Evolutionary conservation across 2,329 filamentous ascomycete species (phyloP).

Genomic region (Talaromyces funiculosus): DNA sequence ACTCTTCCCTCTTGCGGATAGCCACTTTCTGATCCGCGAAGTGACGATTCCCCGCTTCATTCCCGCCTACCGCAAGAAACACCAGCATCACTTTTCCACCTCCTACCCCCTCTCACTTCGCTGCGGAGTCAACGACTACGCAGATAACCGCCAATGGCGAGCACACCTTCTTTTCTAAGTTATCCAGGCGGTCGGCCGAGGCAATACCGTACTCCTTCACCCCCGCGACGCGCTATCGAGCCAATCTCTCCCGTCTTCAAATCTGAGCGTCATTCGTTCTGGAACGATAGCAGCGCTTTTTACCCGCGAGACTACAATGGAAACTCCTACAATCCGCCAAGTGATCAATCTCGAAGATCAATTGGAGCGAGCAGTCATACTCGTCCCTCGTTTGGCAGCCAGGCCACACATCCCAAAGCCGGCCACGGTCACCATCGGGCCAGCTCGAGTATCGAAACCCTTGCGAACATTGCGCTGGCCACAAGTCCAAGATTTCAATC

Average conservation of each 20-base stretch:
- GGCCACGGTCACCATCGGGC: conserved; percentile 38
- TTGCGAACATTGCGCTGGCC: conserved; percentile 47
- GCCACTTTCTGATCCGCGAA: conserved; percentile 37
- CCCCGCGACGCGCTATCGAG: conserved; percentile 43
- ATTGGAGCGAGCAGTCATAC: conserved; percentile 10
- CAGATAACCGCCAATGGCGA: conserved; percentile 29
- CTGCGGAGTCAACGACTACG: conserved; percentile 16
- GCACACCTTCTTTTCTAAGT: conserved; percentile 34
- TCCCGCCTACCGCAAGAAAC: conserved; percentile 32
- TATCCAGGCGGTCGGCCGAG: conserved; percentile 33
- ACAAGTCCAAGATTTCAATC: conserved; percentile 42
- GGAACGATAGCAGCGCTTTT: conserved; percentile 25
- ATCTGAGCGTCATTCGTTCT: conserved; percentile 26
- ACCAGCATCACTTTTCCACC: conserved; percentile 12
- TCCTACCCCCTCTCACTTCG: conserved; percentile 16
- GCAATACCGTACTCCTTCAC: conserved; percentile 43
- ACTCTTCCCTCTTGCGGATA: conserved; percentile 33
- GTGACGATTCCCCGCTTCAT: conserved; percentile 38
- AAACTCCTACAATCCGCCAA: conserved; percentile 19
- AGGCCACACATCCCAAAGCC: conserved; percentile 16
- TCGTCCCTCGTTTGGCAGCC: conserved; percentile 18
- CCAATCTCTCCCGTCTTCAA: conserved; percentile 38
- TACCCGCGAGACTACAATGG: conserved; percentile 23
- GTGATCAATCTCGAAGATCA: conserved; percentile 17
- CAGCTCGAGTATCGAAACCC: conserved; percentile 44